phyloP scores from a whole-genome alignment of 306 rosid species.

The Prosopis cineraria region DNA sequence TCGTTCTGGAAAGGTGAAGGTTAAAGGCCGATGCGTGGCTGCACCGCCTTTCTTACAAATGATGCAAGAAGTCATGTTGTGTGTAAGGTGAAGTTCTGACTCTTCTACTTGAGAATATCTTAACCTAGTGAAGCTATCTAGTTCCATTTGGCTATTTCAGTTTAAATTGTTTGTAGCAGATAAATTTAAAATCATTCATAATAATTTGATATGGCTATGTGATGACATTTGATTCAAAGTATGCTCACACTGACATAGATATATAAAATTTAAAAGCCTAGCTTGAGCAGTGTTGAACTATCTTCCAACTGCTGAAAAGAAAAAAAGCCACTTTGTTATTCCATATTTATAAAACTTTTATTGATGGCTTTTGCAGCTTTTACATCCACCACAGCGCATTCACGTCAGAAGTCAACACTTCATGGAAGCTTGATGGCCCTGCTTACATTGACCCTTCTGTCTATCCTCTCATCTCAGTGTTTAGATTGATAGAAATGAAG shows the following conservation, averaged over 20 bases:
- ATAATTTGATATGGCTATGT: neutral
- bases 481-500: conserved; percentile 58
- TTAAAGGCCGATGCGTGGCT: conserved; percentile 68
- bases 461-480: conserved; percentile 65
- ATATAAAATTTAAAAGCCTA: neutral
- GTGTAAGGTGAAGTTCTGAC: conserved; percentile 53
- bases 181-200: neutral
- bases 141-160: neutral
- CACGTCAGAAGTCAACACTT: conserved; percentile 44
- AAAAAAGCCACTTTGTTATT: neutral
- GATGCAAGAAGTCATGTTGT: conserved; percentile 74
- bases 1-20: conserved; percentile 56
- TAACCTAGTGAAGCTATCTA: neutral
- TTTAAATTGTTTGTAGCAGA: too few species aligned
- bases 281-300: neutral
- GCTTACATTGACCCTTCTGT: conserved; percentile 48
- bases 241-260: neutral
- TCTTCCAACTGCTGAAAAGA: neutral
- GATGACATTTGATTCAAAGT: too few species aligned
- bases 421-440: conserved; percentile 68
- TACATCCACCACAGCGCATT: conserved; percentile 58
- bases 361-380: conserved; percentile 51
- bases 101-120: neutral
- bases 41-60: conserved; percentile 54
- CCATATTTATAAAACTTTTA: neutral